Conservation (phyloP, 768 basidiomycete species). For the Psilocybe sp. region DNA sequence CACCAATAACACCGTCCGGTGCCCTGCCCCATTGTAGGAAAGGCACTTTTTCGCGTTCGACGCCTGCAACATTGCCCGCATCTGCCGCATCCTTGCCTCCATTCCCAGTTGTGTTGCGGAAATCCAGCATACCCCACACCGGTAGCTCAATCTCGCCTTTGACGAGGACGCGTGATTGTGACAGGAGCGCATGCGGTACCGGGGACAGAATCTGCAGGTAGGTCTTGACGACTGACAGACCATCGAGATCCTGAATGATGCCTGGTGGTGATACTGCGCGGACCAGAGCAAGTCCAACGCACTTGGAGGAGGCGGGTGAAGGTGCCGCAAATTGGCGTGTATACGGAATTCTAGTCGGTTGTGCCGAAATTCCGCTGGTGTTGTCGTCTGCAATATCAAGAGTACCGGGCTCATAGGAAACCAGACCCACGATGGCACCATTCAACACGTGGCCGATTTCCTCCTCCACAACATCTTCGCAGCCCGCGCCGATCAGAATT, state of each 20-base stretch:
- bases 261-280: conserved; percentile 41
- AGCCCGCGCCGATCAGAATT: conserved; percentile 67
- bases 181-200: conserved; percentile 48
- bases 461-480: conserved; percentile 71
- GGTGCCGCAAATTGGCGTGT: conserved; percentile 53
- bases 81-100: conserved; percentile 13
- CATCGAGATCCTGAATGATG: neutral
- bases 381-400: conserved; percentile 25
- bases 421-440: conserved; percentile 76
- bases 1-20: conserved; percentile 58
- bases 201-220: conserved; percentile 80
- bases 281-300: conserved; percentile 76
- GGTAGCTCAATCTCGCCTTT: conserved; percentile 91
- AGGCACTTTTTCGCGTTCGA: conserved; percentile 59
- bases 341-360: conserved; percentile 45
- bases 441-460: conserved; percentile 76
- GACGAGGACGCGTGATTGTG: conserved; percentile 49
- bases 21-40: conserved; percentile 77
- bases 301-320: conserved; percentile 55
- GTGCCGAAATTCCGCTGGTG: neutral
- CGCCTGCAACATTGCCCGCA: conserved; percentile 36
- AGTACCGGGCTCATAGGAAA: conserved; percentile 46
- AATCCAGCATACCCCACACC: conserved; percentile 85
- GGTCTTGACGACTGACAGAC: conserved; percentile 21
- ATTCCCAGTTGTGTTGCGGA: conserved; percentile 25